Base-by-base conservation (phyloP, 2,329 filamentous ascomycete species). In the Atkinsonella hypoxylon region DNA sequence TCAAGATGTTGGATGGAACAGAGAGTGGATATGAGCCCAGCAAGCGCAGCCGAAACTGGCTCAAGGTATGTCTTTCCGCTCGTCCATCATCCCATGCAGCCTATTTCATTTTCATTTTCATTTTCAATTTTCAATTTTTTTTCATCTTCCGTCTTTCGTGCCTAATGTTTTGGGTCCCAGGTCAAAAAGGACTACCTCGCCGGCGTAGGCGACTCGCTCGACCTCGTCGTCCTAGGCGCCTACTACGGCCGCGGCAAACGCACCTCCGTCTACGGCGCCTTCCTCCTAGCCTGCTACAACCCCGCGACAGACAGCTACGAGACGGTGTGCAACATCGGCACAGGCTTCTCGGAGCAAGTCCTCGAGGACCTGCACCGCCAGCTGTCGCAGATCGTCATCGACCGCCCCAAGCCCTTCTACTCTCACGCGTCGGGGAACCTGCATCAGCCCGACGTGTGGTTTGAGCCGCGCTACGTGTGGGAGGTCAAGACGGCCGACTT, bases 121-220 rank as follows among this genome's bases (percentile, higher is more conserved):
- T 22, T 9, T n/a, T n/a, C n/a, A n/a, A 11, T 17, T 32, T 31
- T 10, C 26, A 42, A 17, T 48, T 15, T 39, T 47, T 30, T 41
- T 47, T 17, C 39, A 20, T 36, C 18, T 6, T 26, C 10, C 22
- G 11, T 31, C 18, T 5, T 11, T 47, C 34, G 20, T n/a, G 38
- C 20, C 4, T 38, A 26, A 13, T 15, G 13, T 7, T 11, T 22
- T 15, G 1, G 4, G 11, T 42, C 9, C 5, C 55, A 87, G 84
- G 86, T 97, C 69, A 98, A 98, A 69, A 98, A 98, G 64, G 93
- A 98, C 64, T 98, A 98, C 65, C 87, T 98, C 51, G 78, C 87
- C 6, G 91, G 91, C 48, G 83, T 96, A 2, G 93, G 93, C 48
- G 93, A 98, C 69, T 96, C 90, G 2, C 84, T 98, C 20, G 93